Conservation (phyloP, 2,329 filamentous ascomycete species). For the Trichoderma harzianum region DNA sequence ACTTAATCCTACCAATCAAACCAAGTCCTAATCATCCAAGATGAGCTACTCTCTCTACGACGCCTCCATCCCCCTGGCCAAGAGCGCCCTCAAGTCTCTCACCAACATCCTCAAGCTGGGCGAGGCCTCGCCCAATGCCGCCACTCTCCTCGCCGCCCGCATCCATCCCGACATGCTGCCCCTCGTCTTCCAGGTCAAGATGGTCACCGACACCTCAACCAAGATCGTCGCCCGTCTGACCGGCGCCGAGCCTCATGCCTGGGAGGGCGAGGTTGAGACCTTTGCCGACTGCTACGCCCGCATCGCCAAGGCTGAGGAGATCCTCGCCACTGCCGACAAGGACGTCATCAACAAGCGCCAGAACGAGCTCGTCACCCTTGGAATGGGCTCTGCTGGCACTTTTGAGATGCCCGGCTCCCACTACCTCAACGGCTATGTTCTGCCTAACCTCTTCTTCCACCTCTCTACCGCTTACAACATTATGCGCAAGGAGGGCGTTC, state of each 20-base stretch:
- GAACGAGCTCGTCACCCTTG: slow-evolving; percentile 29
- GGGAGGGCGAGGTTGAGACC: slow-evolving; percentile 31
- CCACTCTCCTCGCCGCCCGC: slow-evolving; percentile 31
- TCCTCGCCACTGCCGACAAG: slow-evolving; percentile 33
- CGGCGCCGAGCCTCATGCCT: slow-evolving; percentile 29
- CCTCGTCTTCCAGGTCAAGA: slow-evolving; percentile 40
- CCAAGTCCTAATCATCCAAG: slow-evolving; percentile 22
- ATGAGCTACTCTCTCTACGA: slow-evolving; percentile 44
- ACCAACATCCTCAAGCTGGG: slow-evolving; percentile 36
- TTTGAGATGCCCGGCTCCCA: slow-evolving; percentile 28
- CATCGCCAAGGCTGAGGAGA: slow-evolving; percentile 31
- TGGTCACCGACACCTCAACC: slow-evolving; percentile 29
- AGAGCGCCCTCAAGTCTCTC: slow-evolving; percentile 33
- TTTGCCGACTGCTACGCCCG: slow-evolving; percentile 35
- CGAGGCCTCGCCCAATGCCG: slow-evolving; percentile 32
- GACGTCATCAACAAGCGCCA: slow-evolving; percentile 34
- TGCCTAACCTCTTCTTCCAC: slow-evolving; percentile 66
- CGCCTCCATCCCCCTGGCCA: slow-evolving; percentile 32
- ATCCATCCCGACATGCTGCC: slow-evolving; percentile 43
- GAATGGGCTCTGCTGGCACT: slow-evolving; percentile 29
- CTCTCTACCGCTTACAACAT: slow-evolving; percentile 57
- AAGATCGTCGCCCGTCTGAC: slow-evolving; percentile 35
- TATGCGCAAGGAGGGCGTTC: slow-evolving; percentile 57
- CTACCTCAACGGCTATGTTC: slow-evolving; percentile 47
- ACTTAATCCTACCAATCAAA: not conserved